Base-by-base conservation (phyloP, 108 stramenopile genomes). In the Mediolabrus comicus region DNA sequence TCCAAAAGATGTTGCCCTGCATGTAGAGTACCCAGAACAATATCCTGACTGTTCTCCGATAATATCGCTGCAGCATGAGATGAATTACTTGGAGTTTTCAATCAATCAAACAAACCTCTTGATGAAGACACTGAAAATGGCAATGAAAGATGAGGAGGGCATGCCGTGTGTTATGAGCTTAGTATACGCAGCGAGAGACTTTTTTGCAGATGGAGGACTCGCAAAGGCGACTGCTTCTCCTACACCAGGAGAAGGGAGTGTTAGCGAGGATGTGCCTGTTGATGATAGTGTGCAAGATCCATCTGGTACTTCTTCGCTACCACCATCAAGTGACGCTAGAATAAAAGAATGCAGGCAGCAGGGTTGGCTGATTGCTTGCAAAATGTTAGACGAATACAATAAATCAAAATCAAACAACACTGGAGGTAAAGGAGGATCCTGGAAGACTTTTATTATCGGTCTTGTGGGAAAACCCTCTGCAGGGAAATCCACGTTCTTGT, bases 401-500 rank as follows among this genome's bases (percentile, higher is more conserved):
- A 11, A 38, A 31, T 29, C 11, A 17, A 57, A 31, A 35, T 43
- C 53, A 22, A 52, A 69, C 59, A 54, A 79, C 41, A 57, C 31
- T 32, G 71, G 59, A 3, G 78, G 73, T 1, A 61, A 63, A 36
- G 77, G 80, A 16, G 80, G 79, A 1, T 68, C 69, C n/a, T 78
- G 67, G 55, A 63, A 26, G 54, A 34, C 41, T 28, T 58, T 55
- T 67, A 68, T 52, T 34, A 33, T 69, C 31, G 93, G 93, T 7
- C 72, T 95, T 11, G 87, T 95, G 3, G 93, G 93, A 2, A 95
- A 95, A 65, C 93, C 93, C 12, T 86, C 84, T 19, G 90, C 92
- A 0, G 82, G 83, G 25, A 97, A 97, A 65, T 84, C 82, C 11
- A 97, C 96, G 0, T 91, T 97, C 49, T 97, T 95, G n/a, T n/a